These are phyloP conservation scores for Carpediemonas membranifera DNA, from an alignment of 78 protist genomes.

Conservation along the genomic window DNA sequence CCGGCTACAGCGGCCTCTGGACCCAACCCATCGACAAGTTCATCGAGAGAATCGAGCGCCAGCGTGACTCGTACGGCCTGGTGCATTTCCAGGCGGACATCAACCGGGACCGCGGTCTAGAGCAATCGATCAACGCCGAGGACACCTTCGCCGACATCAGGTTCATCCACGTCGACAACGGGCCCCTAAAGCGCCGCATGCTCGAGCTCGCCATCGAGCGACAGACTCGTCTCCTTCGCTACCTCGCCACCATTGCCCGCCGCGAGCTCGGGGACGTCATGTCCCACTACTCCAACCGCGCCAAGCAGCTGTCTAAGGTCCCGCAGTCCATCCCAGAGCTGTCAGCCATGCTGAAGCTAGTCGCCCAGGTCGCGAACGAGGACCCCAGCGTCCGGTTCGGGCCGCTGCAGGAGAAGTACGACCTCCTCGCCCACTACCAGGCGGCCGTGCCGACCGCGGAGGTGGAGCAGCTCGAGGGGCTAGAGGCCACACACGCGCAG, in stretches of 20 bases:
- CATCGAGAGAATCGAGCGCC: conserved; percentile 12
- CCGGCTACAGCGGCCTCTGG: too few species aligned
- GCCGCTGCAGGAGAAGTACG: conserved; percentile 41
- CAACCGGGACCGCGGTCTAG: conserved; percentile 12
- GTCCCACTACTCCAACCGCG: conserved; percentile 16
- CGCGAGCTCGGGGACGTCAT: conserved; percentile 27
- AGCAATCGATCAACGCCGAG: conserved; percentile 4
- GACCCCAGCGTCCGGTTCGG: conserved; percentile 26
- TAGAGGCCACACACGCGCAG: background rate
- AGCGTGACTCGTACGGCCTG: too few species aligned
- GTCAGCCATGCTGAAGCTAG: conserved; percentile 7
- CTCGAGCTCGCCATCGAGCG: conserved; percentile 38
- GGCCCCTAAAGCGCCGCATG: conserved; percentile 47
- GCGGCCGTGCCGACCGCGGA: conserved; percentile 25
- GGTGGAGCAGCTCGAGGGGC: background rate
- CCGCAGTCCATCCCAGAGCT: conserved; percentile 48
- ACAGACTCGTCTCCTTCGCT: conserved; percentile 34
- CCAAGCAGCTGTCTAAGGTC: background rate
- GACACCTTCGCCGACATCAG: conserved; percentile 31
- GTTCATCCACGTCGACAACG: conserved; percentile 50
- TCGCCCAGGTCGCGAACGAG: background rate
- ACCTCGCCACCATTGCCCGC: conserved; percentile 33
- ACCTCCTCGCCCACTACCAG: conserved; percentile 10
- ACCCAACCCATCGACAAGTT: too few species aligned
- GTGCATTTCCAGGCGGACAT: conserved; percentile 46